phyloP scores from a whole-genome alignment of 176 grass and related monocot species.

The Carex parvula region DNA sequence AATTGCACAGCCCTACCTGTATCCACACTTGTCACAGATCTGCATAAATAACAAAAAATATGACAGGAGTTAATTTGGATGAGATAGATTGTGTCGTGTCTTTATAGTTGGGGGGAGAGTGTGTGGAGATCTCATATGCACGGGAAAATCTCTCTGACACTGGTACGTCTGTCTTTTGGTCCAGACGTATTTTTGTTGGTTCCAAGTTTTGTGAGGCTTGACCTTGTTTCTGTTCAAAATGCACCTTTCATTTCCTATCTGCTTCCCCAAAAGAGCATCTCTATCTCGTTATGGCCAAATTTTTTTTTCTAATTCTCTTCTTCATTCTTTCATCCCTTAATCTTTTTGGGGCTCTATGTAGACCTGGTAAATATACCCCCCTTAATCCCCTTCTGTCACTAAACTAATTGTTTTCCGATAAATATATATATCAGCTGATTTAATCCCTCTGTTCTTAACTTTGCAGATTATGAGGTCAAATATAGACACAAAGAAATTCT shows the following conservation, averaged over 20 bases:
- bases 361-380: constrained; percentile 36
- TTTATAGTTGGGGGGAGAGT: too few relatives aligned
- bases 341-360: constrained; percentile 42
- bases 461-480: constrained; percentile 45
- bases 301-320: constrained; percentile 42
- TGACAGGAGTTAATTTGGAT: background rate
- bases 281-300: constrained; percentile 33
- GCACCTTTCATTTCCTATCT: constrained; percentile 44
- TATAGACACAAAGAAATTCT: constrained; percentile 28
- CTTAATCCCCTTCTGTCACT: background rate
- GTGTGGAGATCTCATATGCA: background rate
- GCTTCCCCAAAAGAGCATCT: constrained; percentile 30
- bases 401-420: too few relatives aligned
- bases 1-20: background rate
- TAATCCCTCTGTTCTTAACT: constrained; percentile 17
- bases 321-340: constrained; percentile 45
- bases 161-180: background rate
- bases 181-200: background rate
- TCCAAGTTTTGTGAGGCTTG: background rate
- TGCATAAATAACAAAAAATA: constrained; percentile 1
- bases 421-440: constrained; percentile 13
- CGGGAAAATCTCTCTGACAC: background rate
- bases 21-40: background rate
- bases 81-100: too few relatives aligned
- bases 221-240: constrained; percentile 16